These are phyloP conservation scores for Tritrichomonas musculus DNA, from an alignment of 208 protist species.

Conservation along the genomic window DNA sequence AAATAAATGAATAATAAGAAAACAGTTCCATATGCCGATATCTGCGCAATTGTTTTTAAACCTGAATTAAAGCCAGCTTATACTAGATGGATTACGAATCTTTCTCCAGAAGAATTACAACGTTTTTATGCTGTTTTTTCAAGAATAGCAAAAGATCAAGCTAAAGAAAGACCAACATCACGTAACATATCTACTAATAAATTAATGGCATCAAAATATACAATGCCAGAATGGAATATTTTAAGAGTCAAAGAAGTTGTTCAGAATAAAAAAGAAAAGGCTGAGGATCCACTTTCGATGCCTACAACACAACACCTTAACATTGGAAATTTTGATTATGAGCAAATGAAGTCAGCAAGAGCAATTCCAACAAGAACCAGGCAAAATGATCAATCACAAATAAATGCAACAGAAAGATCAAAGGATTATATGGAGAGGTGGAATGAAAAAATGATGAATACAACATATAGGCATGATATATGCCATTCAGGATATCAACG, in stretches of 20 bases:
- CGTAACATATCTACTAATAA: background rate
- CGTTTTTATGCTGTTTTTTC: background rate
- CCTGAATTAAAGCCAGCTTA: background rate
- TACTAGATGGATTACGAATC: background rate
- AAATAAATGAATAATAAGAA: too few species aligned
- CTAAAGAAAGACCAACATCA: too few species aligned
- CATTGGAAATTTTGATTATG: background rate
- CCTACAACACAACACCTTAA: background rate
- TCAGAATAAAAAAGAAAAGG: background rate
- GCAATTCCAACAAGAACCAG: slow-evolving; percentile 1
- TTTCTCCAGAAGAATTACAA: background rate
- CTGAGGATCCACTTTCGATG: background rate
- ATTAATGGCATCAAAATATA: background rate
- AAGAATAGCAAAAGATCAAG: background rate
- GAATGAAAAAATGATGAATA: background rate
- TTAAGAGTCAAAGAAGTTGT: background rate
- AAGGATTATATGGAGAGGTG: background rate
- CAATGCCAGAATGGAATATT: slow-evolving; percentile 12
- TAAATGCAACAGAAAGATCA: slow-evolving; percentile 24
- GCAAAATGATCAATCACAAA: background rate
- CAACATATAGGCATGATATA: background rate
- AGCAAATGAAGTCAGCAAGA: background rate
- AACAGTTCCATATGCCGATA: background rate
- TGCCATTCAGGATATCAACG: background rate
- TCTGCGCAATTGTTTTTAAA: background rate